phyloP scores from a whole-genome alignment of 1,284 basidiomycete species.

The Pseudozyma sp. region DNA sequence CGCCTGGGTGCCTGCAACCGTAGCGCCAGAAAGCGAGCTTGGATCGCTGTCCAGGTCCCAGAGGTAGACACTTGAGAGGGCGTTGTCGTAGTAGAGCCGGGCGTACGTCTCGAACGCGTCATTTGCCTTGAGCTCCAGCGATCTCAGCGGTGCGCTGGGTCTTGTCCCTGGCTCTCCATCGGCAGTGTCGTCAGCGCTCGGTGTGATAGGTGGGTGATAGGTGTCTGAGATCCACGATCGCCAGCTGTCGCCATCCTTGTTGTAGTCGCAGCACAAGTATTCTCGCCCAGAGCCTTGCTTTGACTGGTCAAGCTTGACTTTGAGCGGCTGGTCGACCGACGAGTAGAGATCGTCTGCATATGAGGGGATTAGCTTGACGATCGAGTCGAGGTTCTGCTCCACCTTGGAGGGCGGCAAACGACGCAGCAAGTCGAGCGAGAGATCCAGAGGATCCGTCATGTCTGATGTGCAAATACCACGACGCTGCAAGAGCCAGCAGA shows the following conservation, averaged over 20 bases:
- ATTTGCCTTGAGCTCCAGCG: slow-evolving; percentile 91
- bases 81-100: slow-evolving; percentile 98
- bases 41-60: slow-evolving; percentile 92
- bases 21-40: slow-evolving; percentile 31
- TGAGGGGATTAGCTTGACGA: slow-evolving; percentile 80
- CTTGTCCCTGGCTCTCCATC: slow-evolving; percentile 73
- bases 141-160: slow-evolving; percentile 84
- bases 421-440: slow-evolving; percentile 86
- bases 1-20: slow-evolving; percentile 39
- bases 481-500: too few species aligned
- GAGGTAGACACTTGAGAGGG: slow-evolving; percentile 95
- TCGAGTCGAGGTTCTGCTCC: slow-evolving; percentile 84
- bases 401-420: slow-evolving; percentile 92
- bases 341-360: slow-evolving; percentile 94
- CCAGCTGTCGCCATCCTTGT: slow-evolving; percentile 94
- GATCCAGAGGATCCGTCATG: slow-evolving; percentile 62
- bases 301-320: slow-evolving; percentile 80
- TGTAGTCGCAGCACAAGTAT: slow-evolving; percentile 96
- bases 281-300: slow-evolving; percentile 77
- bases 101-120: slow-evolving; percentile 97
- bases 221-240: slow-evolving; percentile 97
- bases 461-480: not conserved
- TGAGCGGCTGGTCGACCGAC: slow-evolving; percentile 93
- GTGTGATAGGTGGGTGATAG: slow-evolving; percentile 81
- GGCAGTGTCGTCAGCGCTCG: slow-evolving; percentile 33